Evolutionary conservation across 441 rosid species (phyloP).

Genomic region (Pelargonium myrrhifolium): DNA sequence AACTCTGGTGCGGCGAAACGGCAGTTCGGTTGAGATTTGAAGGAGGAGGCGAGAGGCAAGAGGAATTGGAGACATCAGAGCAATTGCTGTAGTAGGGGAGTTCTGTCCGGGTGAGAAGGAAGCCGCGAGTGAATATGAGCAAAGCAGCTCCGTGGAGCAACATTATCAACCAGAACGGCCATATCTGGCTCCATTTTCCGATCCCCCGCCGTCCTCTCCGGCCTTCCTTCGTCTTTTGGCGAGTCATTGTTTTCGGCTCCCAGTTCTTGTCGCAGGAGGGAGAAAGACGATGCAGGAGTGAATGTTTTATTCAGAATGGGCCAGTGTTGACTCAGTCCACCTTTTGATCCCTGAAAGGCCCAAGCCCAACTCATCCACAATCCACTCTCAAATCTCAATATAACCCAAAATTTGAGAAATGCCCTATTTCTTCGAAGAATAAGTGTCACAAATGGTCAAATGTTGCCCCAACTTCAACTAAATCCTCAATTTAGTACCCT

Average conservation of each 20-base stretch:
- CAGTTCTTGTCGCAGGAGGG: neutral
- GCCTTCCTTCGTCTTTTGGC: neutral
- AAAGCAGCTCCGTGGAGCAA: constrained; percentile 52
- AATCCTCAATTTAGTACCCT: too few species aligned
- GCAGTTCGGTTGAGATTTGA: constrained; percentile 9
- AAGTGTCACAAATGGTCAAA: too few species aligned
- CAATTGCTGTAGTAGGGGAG: constrained; percentile 66
- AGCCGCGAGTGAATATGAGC: constrained; percentile 73
- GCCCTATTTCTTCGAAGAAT: too few species aligned
- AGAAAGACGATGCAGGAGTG: too few species aligned
- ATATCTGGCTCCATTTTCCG: constrained; percentile 24
- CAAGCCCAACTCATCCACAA: too few species aligned
- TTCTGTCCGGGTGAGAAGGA: constrained; percentile 89
- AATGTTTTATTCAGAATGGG: too few species aligned
- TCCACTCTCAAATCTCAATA: too few species aligned
- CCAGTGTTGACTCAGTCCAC: too few species aligned
- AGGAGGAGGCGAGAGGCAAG: constrained; percentile 37
- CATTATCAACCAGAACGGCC: constrained; percentile 24
- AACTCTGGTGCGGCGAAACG: constrained; percentile 15
- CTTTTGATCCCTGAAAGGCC: too few species aligned
- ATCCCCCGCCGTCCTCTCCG: constrained; percentile 20
- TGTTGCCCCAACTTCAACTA: too few species aligned
- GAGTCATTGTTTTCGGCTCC: constrained; percentile 7
- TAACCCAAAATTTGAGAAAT: too few species aligned
- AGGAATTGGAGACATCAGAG: constrained; percentile 61